Base-by-base conservation (phyloP, 2,329 filamentous ascomycete genomes). In the Endocalyx cinctus region DNA sequence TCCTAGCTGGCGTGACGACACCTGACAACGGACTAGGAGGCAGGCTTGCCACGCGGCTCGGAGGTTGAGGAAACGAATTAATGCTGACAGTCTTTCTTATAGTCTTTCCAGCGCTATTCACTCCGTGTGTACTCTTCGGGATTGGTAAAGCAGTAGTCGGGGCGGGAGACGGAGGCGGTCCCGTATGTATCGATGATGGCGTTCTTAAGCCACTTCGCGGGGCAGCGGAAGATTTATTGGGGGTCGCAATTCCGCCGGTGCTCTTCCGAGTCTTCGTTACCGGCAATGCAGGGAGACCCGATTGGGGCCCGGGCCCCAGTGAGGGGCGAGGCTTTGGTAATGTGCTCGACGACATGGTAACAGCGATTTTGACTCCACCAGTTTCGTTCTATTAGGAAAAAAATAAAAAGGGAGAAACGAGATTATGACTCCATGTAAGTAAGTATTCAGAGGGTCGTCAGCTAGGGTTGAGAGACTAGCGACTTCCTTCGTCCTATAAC, bases 61-160 rank as follows among this genome's bases (percentile, higher is more conserved):
- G 90, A 11, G 90, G 90, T 45, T 94, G 85, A 18, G 90, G 90
- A 54, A 97, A 96, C 1, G 87, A 82, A 55, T 89, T 90, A 53
- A 96, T 94, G 69, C 89, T 96, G 52, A 94, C 83, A 1, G 85
- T 85, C 62, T 94, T 94, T 42, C 88, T 79, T 35, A 96, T 62
- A 2, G 81, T 78, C 59, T 82, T 89, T 17, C 79, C 77, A 5
- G 76, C 67, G 19, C 67, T 66, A 41, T 76, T 79, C 11, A 78
- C 62, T 22, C 66, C 67, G 7, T 77, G 70, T 5, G 70, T 60
- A 3, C 73, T 67, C 38, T 74, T 75, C 13, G 76, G 66, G 12
- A 76, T 69, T 5, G 77, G 72, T 10, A 82, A 60, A 31, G 70
- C 66, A 5, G 72, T 69, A 8, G 66, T 67, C 6, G 74, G 65